Conservation (phyloP, 805 yeast genomes). For the Saturnispora galanensis region DNA sequence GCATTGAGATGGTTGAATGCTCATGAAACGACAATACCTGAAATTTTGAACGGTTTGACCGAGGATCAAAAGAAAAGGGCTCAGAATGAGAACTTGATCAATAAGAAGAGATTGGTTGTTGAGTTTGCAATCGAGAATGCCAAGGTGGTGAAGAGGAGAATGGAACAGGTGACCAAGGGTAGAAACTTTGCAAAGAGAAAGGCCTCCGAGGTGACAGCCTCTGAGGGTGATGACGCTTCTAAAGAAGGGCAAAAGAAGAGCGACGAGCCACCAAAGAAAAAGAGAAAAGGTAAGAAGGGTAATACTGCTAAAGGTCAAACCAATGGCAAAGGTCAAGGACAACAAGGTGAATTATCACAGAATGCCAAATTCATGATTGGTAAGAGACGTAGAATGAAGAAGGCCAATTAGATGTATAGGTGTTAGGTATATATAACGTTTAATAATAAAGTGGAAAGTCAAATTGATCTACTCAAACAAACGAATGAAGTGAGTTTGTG, state of each 20-base stretch:
- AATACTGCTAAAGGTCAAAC: conserved; percentile 8
- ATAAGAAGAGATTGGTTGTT: conserved; percentile 71
- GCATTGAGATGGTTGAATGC: conserved; percentile 96
- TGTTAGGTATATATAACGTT: conserved; percentile 7
- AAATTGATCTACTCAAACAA: too few relatives aligned
- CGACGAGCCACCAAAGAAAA: conserved; percentile 24
- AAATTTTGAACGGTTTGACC: conserved; percentile 57
- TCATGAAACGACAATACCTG: conserved; percentile 67
- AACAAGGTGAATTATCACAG: conserved; percentile 29
- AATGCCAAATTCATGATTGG: conserved; percentile 58
- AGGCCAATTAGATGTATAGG: conserved; percentile 14
- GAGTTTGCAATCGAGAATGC: conserved; percentile 97
- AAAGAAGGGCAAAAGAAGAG: conserved; percentile 6
- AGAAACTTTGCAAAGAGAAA: conserved; percentile 19
- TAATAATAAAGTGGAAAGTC: neutral
- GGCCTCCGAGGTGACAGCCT: conserved; percentile 16
- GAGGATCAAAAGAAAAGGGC: conserved; percentile 57
- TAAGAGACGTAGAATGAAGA: conserved; percentile 57
- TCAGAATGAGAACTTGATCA: conserved; percentile 38
- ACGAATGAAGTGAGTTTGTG: too few relatives aligned
- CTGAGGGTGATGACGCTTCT: conserved; percentile 12
- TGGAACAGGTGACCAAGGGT: conserved; percentile 43
- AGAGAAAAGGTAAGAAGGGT: conserved; percentile 21
- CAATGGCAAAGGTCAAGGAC: conserved; percentile 1
- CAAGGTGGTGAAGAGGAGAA: conserved; percentile 83